A percentile compares a stretch with the other conserved stretches of the same genome.
These are phyloP conservation scores for Colletotrichum liaoningense DNA, from an alignment of 2,329 filamentous ascomycete species.

Conservation along the genomic window DNA sequence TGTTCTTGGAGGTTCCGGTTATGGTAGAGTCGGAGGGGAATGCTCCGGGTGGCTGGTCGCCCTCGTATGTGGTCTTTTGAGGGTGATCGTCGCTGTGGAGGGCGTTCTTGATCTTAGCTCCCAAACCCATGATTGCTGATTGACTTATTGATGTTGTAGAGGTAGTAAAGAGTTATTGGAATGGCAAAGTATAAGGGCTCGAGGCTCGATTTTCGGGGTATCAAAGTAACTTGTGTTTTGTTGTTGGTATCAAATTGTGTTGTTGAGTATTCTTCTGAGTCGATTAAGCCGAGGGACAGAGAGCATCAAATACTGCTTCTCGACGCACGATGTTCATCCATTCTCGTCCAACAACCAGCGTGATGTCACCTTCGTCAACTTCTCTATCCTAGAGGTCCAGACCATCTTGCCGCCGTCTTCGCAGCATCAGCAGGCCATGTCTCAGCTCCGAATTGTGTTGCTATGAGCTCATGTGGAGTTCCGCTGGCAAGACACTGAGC, in stretches of 20 bases:
- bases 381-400: not conserved
- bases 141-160: not conserved
- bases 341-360: not conserved
- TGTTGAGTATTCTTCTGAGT: not conserved
- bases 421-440: conserved; percentile 2
- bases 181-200: not conserved
- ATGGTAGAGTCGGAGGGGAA: conserved; percentile 30
- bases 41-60: conserved; percentile 19
- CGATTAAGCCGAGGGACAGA: not conserved
- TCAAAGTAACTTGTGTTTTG: not conserved
- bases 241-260: not conserved
- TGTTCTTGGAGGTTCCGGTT: conserved; percentile 19
- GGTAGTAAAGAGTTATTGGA: not conserved
- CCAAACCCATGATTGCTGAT: conserved; percentile 35
- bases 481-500: not conserved
- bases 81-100: conserved; percentile 28
- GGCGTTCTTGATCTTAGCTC: conserved; percentile 36
- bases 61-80: conserved; percentile 14
- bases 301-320: conserved; percentile 21
- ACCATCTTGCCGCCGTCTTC: conserved; percentile 6
- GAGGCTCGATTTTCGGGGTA: not conserved
- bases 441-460: conserved; percentile 7
- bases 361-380: conserved; percentile 22
- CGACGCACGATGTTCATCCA: not conserved
- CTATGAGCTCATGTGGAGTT: conserved; percentile 36